phyloP scores from a whole-genome alignment of 371 early-diverging fungal species.

The Capillidium rhysosporum region DNA sequence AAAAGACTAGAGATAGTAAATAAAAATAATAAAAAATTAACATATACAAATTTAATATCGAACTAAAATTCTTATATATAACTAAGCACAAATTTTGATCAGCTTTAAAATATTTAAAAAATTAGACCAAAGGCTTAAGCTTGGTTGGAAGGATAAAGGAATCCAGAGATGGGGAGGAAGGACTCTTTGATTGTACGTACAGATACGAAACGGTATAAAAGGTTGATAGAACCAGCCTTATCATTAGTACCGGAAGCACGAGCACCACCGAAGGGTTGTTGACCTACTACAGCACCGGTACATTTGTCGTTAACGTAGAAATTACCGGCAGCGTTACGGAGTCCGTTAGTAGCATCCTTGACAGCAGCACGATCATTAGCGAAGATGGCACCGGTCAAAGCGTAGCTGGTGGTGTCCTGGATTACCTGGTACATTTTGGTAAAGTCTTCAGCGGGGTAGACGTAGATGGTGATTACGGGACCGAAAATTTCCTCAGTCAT shows the following conservation, averaged over 20 bases:
- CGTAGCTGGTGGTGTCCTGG: conserved; percentile 65
- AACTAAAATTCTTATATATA: too few species aligned
- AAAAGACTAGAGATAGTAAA: too few species aligned
- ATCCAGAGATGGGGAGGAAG: conserved; percentile 62
- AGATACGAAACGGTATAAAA: conserved; percentile 73
- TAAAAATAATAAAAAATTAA: too few species aligned
- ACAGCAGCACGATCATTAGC: conserved; percentile 69
- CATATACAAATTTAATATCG: too few species aligned
- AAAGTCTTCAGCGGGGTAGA: conserved; percentile 68
- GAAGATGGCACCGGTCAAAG: conserved; percentile 77
- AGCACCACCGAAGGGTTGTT: conserved; percentile 95
- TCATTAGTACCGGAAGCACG: conserved; percentile 94
- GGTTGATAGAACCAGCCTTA: conserved; percentile 64
- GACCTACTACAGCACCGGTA: conserved; percentile 95
- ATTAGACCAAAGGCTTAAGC: not conserved
- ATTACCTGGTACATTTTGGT: conserved; percentile 50
- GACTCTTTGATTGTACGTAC: conserved; percentile 92
- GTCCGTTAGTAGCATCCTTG: conserved; percentile 42
- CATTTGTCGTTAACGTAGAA: conserved; percentile 98
- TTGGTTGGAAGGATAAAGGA: conserved; percentile 74
- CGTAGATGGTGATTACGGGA: conserved; percentile 87
- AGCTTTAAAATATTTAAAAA: too few species aligned
- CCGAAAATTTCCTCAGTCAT: conserved; percentile 94
- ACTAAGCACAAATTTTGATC: too few species aligned
- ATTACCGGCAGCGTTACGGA: conserved; percentile 88